A percentile compares a stretch with the other conserved stretches of the same genome.
Evolutionary conservation across 345 rosid genomes (phyloP).

Genomic region (Anastatica hierochuntica): DNA sequence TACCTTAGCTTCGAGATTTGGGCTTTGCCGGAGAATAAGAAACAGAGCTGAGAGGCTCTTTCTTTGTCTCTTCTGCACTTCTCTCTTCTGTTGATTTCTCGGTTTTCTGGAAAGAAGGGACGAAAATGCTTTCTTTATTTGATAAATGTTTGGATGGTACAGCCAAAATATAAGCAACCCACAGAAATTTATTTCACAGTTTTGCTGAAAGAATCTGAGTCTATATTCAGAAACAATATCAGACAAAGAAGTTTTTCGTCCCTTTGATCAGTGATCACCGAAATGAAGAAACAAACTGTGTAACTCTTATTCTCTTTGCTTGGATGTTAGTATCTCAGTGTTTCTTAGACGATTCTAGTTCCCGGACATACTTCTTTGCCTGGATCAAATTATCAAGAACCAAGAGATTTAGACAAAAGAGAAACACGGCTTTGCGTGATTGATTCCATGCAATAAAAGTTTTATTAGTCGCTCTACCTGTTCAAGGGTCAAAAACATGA

Average conservation of each 20-base stretch:
- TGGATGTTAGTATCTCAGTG: constrained; percentile 5
- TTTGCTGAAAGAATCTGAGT: neutral
- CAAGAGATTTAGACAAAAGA: neutral
- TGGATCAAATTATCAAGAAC: constrained; percentile 6
- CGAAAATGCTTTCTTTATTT: neutral
- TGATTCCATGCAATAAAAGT: neutral
- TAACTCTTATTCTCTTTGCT: constrained; percentile 18
- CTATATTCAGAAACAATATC: constrained; percentile 10
- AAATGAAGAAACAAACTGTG: constrained; percentile 11
- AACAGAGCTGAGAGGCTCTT: no score
- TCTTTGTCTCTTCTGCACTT: neutral
- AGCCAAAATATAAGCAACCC: constrained; percentile 6
- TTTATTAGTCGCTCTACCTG: constrained; percentile 40
- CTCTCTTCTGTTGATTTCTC: neutral
- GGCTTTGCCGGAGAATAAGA: no score
- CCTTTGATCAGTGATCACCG: constrained; percentile 3
- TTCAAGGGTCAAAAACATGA: constrained; percentile 94
- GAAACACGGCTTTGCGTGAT: neutral
- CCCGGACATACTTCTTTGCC: constrained; percentile 31
- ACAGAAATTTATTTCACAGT: constrained; percentile 20
- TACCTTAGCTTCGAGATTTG: no score
- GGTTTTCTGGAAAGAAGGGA: neutral
- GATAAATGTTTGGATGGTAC: constrained; percentile 11
- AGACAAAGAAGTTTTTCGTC: neutral
- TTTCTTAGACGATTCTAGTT: constrained; percentile 20